These are phyloP conservation scores for Hemileia vastatrix DNA, from an alignment of 1,284 basidiomycete genomes.

Conservation along the genomic window DNA sequence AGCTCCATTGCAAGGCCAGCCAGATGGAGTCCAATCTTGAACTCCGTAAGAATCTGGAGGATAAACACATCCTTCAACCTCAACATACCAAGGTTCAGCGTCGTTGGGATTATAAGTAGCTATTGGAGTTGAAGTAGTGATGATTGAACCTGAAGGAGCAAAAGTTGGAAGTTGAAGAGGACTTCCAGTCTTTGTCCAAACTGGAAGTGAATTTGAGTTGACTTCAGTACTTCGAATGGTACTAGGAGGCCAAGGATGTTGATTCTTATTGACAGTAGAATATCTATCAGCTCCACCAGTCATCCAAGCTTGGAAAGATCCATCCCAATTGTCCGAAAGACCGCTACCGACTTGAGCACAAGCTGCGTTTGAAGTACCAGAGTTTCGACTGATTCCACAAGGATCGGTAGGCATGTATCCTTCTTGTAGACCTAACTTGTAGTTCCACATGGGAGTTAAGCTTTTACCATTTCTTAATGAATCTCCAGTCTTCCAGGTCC, in stretches of 20 bases:
- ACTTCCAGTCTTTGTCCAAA: constrained; percentile 6
- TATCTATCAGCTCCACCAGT: constrained; percentile 30
- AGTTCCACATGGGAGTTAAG: constrained; percentile 54
- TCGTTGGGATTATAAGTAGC: constrained; percentile 20
- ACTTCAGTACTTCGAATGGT: constrained; percentile 25
- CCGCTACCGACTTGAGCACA: constrained; percentile 12
- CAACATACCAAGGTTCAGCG: constrained; percentile 24
- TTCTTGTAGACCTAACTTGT: too few species aligned
- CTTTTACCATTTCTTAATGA: constrained; percentile 55
- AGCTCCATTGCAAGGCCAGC: constrained; percentile 29
- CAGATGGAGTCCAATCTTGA: constrained; percentile 20
- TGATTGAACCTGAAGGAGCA: constrained; percentile 27
- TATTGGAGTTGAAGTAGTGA: constrained; percentile 23
- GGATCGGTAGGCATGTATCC: constrained; percentile 26
- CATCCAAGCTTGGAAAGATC: constrained; percentile 28
- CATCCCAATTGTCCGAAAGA: constrained; percentile 24
- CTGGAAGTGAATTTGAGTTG: constrained; percentile 1
- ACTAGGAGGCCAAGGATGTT: constrained; percentile 29
- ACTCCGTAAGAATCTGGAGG: constrained; percentile 28
- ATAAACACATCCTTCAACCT: constrained; percentile 31
- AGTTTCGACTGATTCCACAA: constrained; percentile 20
- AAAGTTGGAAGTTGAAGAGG: constrained; percentile 26
- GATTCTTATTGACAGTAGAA: constrained; percentile 20
- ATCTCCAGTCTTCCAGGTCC: constrained; percentile 82
- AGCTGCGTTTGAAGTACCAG: constrained; percentile 25